Conservation (phyloP, 2,329 filamentous ascomycete species). For the Pseudogymnoascus sp. region DNA sequence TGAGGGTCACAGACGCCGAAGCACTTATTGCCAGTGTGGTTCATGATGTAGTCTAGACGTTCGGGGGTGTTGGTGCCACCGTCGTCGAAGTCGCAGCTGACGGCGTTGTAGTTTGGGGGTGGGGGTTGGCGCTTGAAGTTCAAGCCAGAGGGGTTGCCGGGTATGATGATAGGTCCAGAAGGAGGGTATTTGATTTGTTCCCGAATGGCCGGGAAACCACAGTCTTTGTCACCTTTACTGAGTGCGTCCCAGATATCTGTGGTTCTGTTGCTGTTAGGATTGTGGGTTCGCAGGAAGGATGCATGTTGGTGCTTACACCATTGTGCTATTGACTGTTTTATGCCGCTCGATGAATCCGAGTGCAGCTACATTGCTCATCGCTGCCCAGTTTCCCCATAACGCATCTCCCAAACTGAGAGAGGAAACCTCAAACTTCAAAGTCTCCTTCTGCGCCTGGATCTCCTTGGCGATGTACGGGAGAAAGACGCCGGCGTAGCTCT, state of each 20-base stretch:
- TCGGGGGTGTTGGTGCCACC: slow-evolving; percentile 6
- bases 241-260: not conserved
- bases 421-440: not conserved
- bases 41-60: not conserved
- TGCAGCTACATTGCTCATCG: not conserved
- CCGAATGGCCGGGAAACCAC: not conserved
- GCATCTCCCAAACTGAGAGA: slow-evolving; percentile 8
- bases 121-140: not conserved
- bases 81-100: not conserved
- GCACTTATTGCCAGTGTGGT: slow-evolving; percentile 3
- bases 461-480: slow-evolving; percentile 9
- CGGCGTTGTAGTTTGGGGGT: not conserved
- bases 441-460: not conserved
- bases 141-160: not conserved
- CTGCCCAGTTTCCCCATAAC: slow-evolving; percentile 3
- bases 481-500: slow-evolving; percentile 9
- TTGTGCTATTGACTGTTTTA: too few relatives aligned
- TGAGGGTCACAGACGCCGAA: slow-evolving; percentile 5
- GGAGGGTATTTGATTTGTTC: slow-evolving; percentile 9
- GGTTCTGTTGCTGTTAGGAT: not conserved
- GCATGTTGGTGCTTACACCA: not conserved
- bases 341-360: not conserved
- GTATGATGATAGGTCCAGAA: slow-evolving; percentile 1
- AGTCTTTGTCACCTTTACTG: not conserved
- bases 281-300: not conserved